phyloP scores from a whole-genome alignment of 352 stramenopile genomes.

The Globisporangium echinulatum region DNA sequence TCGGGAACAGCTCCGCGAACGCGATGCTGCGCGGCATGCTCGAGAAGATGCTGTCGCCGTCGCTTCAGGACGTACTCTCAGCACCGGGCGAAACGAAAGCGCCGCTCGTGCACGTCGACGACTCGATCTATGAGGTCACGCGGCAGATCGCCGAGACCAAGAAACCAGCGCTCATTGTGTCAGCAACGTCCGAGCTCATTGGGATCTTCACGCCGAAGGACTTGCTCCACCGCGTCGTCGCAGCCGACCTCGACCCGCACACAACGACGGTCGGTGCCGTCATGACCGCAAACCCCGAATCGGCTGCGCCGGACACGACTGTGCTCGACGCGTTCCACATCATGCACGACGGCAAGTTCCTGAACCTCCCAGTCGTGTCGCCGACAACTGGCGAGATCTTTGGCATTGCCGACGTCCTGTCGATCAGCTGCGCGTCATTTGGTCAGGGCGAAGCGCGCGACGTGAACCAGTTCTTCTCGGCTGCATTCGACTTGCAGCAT shows the following conservation, averaged over 20 bases:
- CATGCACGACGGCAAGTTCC: constrained; percentile 97
- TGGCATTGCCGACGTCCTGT: constrained; percentile 77
- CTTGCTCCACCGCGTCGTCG: constrained; percentile 93
- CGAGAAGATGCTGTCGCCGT: constrained; percentile 85
- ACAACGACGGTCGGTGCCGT: constrained; percentile 85
- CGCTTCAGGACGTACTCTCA: constrained; percentile 68
- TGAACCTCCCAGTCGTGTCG: constrained; percentile 94
- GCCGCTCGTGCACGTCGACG: constrained; percentile 64
- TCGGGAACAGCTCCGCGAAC: constrained; percentile 53
- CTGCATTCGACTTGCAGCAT: constrained; percentile 67
- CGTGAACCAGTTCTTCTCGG: constrained; percentile 75
- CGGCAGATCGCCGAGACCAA: constrained; percentile 72
- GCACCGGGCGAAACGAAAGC: constrained; percentile 56
- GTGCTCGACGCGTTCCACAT: constrained; percentile 97
- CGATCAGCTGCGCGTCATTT: constrained; percentile 71
- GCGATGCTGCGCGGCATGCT: constrained; percentile 68
- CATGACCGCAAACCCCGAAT: constrained; percentile 96
- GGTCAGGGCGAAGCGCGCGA: constrained; percentile 62
- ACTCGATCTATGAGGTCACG: constrained; percentile 67
- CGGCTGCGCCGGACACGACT: constrained; percentile 89
- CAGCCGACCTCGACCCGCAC: constrained; percentile 83
- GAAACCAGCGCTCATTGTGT: constrained; percentile 74
- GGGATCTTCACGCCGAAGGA: constrained; percentile 99
- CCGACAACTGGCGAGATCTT: constrained; percentile 61
- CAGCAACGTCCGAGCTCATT: constrained; percentile 71